Percentiles rank a stretch among this genome's conserved stretches.
phyloP scores from a whole-genome alignment of 768 basidiomycete species.

The Pleurotus tuber-regium region DNA sequence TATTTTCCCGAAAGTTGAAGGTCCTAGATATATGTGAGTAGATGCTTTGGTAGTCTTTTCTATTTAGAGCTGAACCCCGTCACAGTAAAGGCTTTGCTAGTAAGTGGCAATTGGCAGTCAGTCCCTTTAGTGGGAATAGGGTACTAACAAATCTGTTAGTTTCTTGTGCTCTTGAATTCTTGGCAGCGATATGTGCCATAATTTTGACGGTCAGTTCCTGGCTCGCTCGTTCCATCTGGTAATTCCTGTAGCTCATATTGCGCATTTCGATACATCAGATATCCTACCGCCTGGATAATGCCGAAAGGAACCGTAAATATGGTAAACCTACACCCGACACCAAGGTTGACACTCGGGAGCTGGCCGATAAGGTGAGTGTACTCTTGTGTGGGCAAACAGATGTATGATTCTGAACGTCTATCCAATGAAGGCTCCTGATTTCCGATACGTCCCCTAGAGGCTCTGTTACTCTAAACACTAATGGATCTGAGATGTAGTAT shows the following conservation, averaged over 20 bases:
- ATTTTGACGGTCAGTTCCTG: conserved; percentile 44
- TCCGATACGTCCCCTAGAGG: conserved; percentile 50
- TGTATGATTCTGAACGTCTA: neutral
- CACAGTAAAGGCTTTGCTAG: conserved; percentile 58
- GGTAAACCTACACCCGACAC: conserved; percentile 47
- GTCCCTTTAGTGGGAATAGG: neutral
- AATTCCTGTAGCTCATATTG: neutral
- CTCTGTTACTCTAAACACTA: too few species aligned
- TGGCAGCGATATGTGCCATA: conserved; percentile 51
- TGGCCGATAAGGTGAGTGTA: conserved; percentile 60
- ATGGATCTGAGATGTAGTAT: too few species aligned
- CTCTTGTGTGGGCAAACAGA: neutral
- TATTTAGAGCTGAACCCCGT: neutral
- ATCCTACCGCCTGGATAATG: conserved; percentile 64
- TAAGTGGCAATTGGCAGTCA: conserved; percentile 18
- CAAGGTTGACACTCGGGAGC: conserved; percentile 57
- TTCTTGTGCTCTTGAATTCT: conserved; percentile 50
- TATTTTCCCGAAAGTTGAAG: conserved; percentile 61
- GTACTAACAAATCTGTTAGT: conserved; percentile 24
- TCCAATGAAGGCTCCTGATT: conserved; percentile 48
- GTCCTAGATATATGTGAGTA: conserved; percentile 63
- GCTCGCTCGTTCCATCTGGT: neutral
- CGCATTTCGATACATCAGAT: conserved; percentile 35
- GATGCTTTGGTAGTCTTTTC: neutral
- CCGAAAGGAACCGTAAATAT: conserved; percentile 47